phyloP scores from a whole-genome alignment of 805 yeast species.

The Suhomyces emberorum region DNA sequence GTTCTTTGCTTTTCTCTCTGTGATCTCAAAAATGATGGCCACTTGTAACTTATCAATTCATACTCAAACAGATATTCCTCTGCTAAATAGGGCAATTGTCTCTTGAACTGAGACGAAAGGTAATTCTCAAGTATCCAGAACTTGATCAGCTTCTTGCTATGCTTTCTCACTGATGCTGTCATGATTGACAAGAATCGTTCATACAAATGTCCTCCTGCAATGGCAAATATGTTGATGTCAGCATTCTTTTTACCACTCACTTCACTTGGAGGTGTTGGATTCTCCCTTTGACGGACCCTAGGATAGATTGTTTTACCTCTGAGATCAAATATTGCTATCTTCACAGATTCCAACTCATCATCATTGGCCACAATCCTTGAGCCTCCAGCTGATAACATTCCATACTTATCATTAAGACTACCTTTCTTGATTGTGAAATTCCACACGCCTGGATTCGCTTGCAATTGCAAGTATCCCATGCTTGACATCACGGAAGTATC shows the following conservation, averaged over 20 bases:
- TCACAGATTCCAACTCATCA: slow-evolving; percentile 10
- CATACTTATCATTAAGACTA: slow-evolving; percentile 13
- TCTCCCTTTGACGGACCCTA: slow-evolving; percentile 29
- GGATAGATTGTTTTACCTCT: slow-evolving; percentile 37
- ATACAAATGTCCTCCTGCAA: slow-evolving; percentile 79
- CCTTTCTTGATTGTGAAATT: slow-evolving; percentile 43
- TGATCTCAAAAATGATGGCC: slow-evolving; percentile 88
- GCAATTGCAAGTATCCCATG: slow-evolving; percentile 80
- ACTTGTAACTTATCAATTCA: slow-evolving; percentile 77
- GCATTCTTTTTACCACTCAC: slow-evolving; percentile 37
- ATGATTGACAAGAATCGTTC: slow-evolving; percentile 74
- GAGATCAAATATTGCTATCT: slow-evolving; percentile 5
- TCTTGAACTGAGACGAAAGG: slow-evolving; percentile 66
- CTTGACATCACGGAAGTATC: slow-evolving; percentile 76
- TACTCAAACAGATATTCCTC: slow-evolving; percentile 59
- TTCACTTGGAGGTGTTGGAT: slow-evolving; percentile 1
- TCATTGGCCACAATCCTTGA: slow-evolving; percentile 38
- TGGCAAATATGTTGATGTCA: slow-evolving; percentile 73
- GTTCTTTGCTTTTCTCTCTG: slow-evolving; percentile 78
- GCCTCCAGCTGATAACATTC: slow-evolving; percentile 37
- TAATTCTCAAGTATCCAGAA: slow-evolving; percentile 87
- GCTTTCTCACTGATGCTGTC: slow-evolving; percentile 71
- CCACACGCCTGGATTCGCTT: slow-evolving; percentile 72
- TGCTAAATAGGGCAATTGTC: slow-evolving; percentile 58
- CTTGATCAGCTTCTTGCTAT: slow-evolving; percentile 56